Evolutionary conservation across 2,329 filamentous ascomycete genomes (phyloP), one percentile per base, ranked within the genome.

Genomic region (Dichotomopilus funicola): DNA sequence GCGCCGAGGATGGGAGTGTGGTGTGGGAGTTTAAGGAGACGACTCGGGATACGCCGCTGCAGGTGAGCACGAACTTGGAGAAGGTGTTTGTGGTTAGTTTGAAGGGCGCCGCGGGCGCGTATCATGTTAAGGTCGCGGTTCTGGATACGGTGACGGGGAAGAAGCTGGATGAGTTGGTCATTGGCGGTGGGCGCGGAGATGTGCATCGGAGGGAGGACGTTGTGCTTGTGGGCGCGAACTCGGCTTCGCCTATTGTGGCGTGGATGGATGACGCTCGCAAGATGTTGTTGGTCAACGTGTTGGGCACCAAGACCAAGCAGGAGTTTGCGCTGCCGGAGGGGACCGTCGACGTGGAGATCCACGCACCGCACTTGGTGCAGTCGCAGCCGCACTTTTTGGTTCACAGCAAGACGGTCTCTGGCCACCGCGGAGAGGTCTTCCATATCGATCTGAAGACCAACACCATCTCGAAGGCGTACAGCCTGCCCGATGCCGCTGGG

Each of bases 381-480:
- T 86, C 88, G 4, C 77, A 84, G 46, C 78, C 89, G 40, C 90
- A 95, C 73, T 95, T 96, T 73, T 75, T 96, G 36, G 87, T 96
- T 5, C 88, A 96, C 63, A 90, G 83, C 63, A 79, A 85, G 63
- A 89, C 89, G 0, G 76, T 76, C 38, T 75, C 75, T 2, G 83
- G 83, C 13, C 88, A 91, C 67, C 89, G 88, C 75, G 92, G 87
- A 3, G 87, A 95, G 59, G 86, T 97, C 35, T 96, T 87, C 67
- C 89, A 95, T 64, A 80, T 95, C 57, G 81, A 95, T 63, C 71
- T 89, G 51, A 86, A 86, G 72, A 85, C 78, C 57, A 81, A 78
- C 53, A 80, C 78, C 13, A 79, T 92, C 34, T 79, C 78, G n/a
- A 90, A 89, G 68, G 87, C 87, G 0, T 96, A 96, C 68, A 83